Base-by-base conservation (phyloP, 73 alveolate genomes). In the Paraurostyla sp. region DNA sequence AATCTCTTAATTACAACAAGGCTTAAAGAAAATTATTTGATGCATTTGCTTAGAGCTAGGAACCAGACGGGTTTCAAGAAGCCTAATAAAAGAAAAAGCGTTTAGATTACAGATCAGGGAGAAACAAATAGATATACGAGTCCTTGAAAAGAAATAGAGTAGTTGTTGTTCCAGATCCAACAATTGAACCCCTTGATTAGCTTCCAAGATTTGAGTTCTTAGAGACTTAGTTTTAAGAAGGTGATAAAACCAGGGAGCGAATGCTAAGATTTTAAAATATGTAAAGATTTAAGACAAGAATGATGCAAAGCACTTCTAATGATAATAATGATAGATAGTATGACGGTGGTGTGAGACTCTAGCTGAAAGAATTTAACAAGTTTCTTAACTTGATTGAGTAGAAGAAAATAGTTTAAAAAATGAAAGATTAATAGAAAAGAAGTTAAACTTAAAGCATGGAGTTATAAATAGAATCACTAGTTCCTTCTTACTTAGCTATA, bases 401-500 rank as follows among this genome's bases (percentile, higher is more conserved):
- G 13, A 65, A 30, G 25, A 65, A 65, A 58, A 18, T 65, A 4
- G 13, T 52, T 18, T 6, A 25, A 20, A 40, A 65, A 38, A 65
- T 22, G 6, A 38, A 32, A 35, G 58, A 65, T 40, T 58, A 56
- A 4, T 2, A 65, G 38, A 32, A 65, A 38, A 32, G 58, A 15
- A 65, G 49, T 50, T 29, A 59, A 36, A 38, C 0, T 11, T 18
- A 29, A 32, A 48, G 33, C 46, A 20, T 9, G 40, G 52, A 30
- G 29, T 85, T 11, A 33, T 85, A 43, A 40, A 59, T 33, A 38
- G 87, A 68, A 43, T 90, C 3, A 82, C 95, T 0, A 40, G 88
- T 56, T 81, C 92, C 46, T 62, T 82, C 41, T 51, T 90, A 42
- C 4, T 90, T 1, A 51, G 68, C 2, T 60, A 33, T 46, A 3